Percentiles rank a stretch among this genome's conserved stretches.
These are phyloP conservation scores for Termitomyces sp. DNA, from an alignment of 768 basidiomycete genomes.

Conservation along the genomic window DNA sequence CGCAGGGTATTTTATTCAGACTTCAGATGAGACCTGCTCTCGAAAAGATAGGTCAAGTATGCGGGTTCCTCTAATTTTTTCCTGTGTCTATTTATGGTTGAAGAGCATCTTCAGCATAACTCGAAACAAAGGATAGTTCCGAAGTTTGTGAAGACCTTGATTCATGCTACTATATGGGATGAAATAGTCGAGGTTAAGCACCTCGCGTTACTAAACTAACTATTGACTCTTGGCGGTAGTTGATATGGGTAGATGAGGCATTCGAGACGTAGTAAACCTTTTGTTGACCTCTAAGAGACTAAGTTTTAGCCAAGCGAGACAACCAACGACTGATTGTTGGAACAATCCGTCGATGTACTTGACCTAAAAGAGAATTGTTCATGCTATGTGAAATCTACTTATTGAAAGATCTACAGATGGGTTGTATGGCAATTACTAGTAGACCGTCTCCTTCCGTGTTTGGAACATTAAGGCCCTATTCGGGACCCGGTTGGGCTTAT, in stretches of 20 bases:
- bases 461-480: too few relatives aligned
- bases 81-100: neutral
- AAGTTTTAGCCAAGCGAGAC: too few relatives aligned
- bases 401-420: too few relatives aligned
- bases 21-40: neutral
- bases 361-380: too few relatives aligned
- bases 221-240: neutral
- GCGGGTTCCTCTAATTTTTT: neutral
- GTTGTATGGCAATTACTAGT: too few relatives aligned
- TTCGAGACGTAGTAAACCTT: neutral
- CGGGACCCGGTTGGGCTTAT: too few relatives aligned
- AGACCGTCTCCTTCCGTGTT: too few relatives aligned
- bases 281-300: neutral
- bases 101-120: neutral
- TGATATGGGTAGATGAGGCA: neutral
- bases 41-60: neutral
- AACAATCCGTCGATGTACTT: too few relatives aligned
- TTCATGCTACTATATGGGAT: neutral
- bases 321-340: too few relatives aligned
- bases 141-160: neutral
- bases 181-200: neutral
- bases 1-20: neutral
- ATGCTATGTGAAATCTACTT: too few relatives aligned
- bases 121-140: neutral
- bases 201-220: neutral